Evolutionary conservation across 164 flowering plant species (phyloP).

Genomic region (Macadamia tetraphylla): DNA sequence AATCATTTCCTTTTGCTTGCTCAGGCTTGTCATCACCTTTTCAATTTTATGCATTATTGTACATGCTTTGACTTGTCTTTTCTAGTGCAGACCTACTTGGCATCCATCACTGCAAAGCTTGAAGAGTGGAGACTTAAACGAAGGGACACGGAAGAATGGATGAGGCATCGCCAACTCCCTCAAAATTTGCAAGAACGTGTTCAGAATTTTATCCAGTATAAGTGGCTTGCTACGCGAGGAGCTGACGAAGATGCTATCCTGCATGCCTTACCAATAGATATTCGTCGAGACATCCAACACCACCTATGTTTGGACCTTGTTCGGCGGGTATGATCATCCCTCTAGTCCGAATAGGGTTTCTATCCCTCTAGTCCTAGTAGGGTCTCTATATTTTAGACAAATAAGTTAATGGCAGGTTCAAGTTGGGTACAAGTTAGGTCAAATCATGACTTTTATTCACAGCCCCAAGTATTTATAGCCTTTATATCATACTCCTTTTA

Average conservation of each 20-base stretch:
- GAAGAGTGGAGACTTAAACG: slow-evolving; percentile 95
- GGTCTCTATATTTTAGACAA: too few species aligned
- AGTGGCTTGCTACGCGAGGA: slow-evolving; percentile 95
- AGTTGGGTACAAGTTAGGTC: too few species aligned
- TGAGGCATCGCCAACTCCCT: slow-evolving; percentile 93
- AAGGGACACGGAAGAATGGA: slow-evolving; percentile 97
- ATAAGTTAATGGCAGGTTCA: too few species aligned
- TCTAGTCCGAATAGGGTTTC: too few species aligned
- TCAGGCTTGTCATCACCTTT: too few species aligned
- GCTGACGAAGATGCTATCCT: slow-evolving; percentile 80
- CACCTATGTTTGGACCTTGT: slow-evolving; percentile 94
- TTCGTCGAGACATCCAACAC: slow-evolving; percentile 85
- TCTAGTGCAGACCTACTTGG: slow-evolving; percentile 74
- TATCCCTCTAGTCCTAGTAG: too few species aligned
- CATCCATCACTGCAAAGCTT: slow-evolving; percentile 78
- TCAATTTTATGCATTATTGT: background rate
- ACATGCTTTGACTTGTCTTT: background rate
- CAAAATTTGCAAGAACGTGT: slow-evolving; percentile 63
- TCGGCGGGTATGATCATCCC: slow-evolving; percentile 58
- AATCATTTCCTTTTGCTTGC: too few species aligned
- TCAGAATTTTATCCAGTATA: slow-evolving; percentile 79
- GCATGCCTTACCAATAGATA: slow-evolving; percentile 72
- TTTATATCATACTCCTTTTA: too few species aligned
- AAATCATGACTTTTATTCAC: too few species aligned
- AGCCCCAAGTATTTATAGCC: too few species aligned